Evolutionary conservation across 176 grass and related monocot genomes (phyloP), one percentile per base, ranked within the genome.

Genomic region (Phoenix roebelenii): DNA sequence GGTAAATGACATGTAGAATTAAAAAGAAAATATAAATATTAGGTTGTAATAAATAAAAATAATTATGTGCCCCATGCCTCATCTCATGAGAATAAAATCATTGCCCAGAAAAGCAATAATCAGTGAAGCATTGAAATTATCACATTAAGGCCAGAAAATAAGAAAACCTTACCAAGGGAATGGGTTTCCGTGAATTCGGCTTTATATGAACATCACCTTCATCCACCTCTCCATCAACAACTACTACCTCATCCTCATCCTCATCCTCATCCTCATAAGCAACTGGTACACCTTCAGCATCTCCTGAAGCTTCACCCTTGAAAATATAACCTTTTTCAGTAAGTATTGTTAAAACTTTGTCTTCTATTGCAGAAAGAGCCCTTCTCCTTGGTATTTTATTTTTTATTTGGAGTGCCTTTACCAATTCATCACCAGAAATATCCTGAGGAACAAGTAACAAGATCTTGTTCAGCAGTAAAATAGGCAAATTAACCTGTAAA

Each of bases 151-250:
- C 35, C 35, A 12, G 10, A 49, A 74, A 50, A 75, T 55, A 23
- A 72, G 49, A 12, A 16, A 59, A 2, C 26, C 58, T 82, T 69
- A 97, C 92, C 81, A 91, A 72, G 58, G 68, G 55, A 32, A 49
- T 58, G 64, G 81, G 71, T 70, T 77, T 91, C 74, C 81, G 85
- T 63, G 61, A 70, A 39, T 82, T 57, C 28, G 84, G 87, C 67
- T 97, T 97, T 71, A 97, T 97, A 63, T 97, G 92, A 77, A 97
- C 70, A 64, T 97, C 92, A 48, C 92, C 92, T 85, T 97, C 87
- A 75, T 97, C 92, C 72, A 97, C 86, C 80, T 91, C 86, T 72
- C 92, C 92, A 83, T 97, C 92, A 23, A 16, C 18, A 29, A 80
- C 81, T 75, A 83, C 70, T 50, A 82, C 65, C 63, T 88, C 93